Percentiles rank a stretch among this genome's conserved stretches.
Evolutionary conservation across 306 rosid genomes (phyloP).

Genomic region (Vigna reflexopilosa): DNA sequence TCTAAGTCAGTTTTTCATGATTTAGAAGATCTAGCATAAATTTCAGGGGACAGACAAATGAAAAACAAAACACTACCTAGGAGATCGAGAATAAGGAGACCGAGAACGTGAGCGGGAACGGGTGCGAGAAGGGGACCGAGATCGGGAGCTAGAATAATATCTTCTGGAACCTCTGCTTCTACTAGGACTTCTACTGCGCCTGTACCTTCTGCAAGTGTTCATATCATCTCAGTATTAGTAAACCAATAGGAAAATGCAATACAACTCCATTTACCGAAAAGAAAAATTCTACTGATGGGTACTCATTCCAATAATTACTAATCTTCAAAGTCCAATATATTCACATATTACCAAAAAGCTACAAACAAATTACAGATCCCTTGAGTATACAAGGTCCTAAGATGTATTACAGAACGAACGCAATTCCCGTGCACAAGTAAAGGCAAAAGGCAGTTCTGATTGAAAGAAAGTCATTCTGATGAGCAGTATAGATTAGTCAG

Average conservation of each 20-base stretch:
- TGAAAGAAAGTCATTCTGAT: not conserved
- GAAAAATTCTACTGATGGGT: not conserved
- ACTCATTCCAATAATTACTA: not conserved
- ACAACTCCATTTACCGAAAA: not conserved
- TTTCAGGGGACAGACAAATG: not conserved
- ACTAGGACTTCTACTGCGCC: constrained; percentile 82
- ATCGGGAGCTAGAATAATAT: constrained; percentile 58
- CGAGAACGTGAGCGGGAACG: constrained; percentile 49
- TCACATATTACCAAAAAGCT: not conserved
- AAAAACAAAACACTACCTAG: constrained; percentile 60
- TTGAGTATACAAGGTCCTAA: not conserved
- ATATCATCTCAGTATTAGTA: constrained; percentile 16
- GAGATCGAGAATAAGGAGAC: constrained; percentile 67
- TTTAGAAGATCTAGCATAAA: not conserved
- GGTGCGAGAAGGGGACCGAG: constrained; percentile 52
- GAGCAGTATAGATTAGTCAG: not conserved
- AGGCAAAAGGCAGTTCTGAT: not conserved
- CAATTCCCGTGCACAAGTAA: too few relatives aligned
- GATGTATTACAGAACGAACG: not conserved
- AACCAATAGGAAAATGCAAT: not conserved
- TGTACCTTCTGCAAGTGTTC: constrained; percentile 66
- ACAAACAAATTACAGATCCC: constrained; percentile 14
- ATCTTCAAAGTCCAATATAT: constrained; percentile 9
- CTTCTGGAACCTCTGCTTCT: constrained; percentile 81
- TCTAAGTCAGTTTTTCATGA: constrained; percentile 44